phyloP scores from a whole-genome alignment of 2,329 filamentous ascomycete genomes.

The Hawksworthiomyces lignivorus region DNA sequence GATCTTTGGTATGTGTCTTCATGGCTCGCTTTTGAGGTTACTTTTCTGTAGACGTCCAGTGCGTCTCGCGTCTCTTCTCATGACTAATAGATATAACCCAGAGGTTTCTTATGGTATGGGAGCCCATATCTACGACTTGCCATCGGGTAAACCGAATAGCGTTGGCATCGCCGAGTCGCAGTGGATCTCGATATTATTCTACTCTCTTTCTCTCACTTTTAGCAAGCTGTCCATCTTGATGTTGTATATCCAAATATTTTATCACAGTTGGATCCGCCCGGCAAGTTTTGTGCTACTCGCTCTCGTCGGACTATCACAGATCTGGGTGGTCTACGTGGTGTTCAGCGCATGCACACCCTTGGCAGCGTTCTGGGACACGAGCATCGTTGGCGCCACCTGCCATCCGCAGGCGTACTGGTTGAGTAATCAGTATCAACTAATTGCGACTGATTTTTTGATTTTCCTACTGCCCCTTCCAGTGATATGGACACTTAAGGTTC shows the following conservation, averaged over 20 bases:
- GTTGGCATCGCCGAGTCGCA: conserved; percentile 3
- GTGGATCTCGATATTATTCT: conserved; percentile 18
- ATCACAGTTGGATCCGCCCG: conserved; percentile 23
- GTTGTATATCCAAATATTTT: conserved; percentile 22
- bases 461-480: conserved; percentile 14
- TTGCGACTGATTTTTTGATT: conserved; percentile 60
- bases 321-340: conserved; percentile 21
- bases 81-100: not conserved
- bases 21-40: not conserved
- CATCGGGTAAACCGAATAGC: not conserved
- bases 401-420: conserved; percentile 11
- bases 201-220: conserved; percentile 20
- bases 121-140: conserved; percentile 6
- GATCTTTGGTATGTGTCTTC: conserved; percentile 9
- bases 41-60: too few relatives aligned
- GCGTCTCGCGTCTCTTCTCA: too few relatives aligned
- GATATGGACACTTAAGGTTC: conserved; percentile 12
- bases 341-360: conserved; percentile 24
- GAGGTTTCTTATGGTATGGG: conserved; percentile 10
- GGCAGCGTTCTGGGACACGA: conserved; percentile 22
- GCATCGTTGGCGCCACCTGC: not conserved
- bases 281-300: conserved; percentile 20
- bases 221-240: conserved; percentile 23
- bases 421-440: conserved; percentile 12
- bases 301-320: conserved; percentile 18